Conservation (phyloP, 1,139 yeast species). For the Komagataea norvegica region DNA sequence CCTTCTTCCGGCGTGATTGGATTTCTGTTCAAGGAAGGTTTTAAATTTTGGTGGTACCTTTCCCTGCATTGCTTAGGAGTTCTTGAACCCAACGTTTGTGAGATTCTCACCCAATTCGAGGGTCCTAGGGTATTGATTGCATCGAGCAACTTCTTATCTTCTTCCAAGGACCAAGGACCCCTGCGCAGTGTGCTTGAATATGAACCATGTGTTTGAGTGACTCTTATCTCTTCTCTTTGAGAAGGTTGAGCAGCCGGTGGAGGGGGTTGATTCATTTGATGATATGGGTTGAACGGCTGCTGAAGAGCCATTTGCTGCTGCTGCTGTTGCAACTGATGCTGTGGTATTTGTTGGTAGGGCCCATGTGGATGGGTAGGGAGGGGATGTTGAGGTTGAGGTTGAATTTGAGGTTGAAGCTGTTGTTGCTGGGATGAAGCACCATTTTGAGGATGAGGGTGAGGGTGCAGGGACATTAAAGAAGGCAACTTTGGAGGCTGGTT, state of each 20-base stretch:
- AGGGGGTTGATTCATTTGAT: not conserved
- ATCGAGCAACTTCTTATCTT: constrained; percentile 68
- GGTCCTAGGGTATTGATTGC: constrained; percentile 75
- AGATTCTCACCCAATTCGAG: constrained; percentile 84
- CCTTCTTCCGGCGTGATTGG: constrained; percentile 90
- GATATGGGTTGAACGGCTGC: too few relatives aligned
- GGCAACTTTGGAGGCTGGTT: constrained; percentile 9
- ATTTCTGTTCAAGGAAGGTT: constrained; percentile 74
- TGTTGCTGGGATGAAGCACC: not conserved
- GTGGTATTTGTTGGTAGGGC: too few relatives aligned
- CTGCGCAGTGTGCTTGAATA: constrained; percentile 18
- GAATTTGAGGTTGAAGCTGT: constrained; percentile 1
- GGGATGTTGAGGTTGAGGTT: not conserved
- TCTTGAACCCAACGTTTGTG: constrained; percentile 67
- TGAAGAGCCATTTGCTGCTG: too few relatives aligned
- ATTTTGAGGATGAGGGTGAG: not conserved
- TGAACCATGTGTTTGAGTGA: constrained; percentile 3
- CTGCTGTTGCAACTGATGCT: too few relatives aligned
- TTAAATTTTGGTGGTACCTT: constrained; percentile 85
- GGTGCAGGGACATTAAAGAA: constrained; percentile 7
- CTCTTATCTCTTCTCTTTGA: constrained; percentile 3
- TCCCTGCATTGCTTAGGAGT: constrained; percentile 93
- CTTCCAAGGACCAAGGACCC: constrained; percentile 91
- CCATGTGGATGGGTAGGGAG: too few relatives aligned
- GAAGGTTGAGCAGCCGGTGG: not conserved